Evolutionary conservation across 78 protist genomes (phyloP), one percentile per base, ranked within the genome.

Genomic region (Creolimax fragrantissima): DNA sequence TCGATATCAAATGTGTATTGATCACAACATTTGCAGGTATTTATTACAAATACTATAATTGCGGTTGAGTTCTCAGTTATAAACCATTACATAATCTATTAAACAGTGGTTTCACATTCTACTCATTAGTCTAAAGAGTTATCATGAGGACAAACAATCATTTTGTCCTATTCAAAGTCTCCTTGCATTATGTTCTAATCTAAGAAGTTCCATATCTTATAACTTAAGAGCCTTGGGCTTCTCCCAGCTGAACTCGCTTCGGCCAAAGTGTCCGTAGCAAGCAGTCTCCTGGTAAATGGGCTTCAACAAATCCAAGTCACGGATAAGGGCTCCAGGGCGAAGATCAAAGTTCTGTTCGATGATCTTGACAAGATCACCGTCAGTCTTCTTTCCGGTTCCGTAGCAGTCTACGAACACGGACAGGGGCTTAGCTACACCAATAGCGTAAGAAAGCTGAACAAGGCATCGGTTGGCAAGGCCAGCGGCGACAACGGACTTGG

Each of bases 371-470:
- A 99, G 66, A 92, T 97, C 97, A 17, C 3, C 88, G 88, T 97
- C 96, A 42, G 97, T 35, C 81, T 91, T 85, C 45, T 36, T 96
- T 85, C 98, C 98, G 3, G 99, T 97, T 86, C 99, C 99, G 95
- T 98, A 99, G 90, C 97, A 93, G 91, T 99, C 99, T 35, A 99
- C 99, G 92, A 84, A 93, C 92, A 99, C 84, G 41, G 99, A 97
- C 45, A 98, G 94, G 85, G 99, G 99, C 92, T 95, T 89, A 81
- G 99, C 98, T 43, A 99, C 97, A 93, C 99, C 99, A 93, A 99
- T 99, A 92, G 99, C 99, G 96, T 99, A 99, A 39, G 99, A 96
- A 32, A 99, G 90, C 96, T 99, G 99, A 66, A 99, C 99, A 43
- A 98, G 91, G 93, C 93, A 85, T 81, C 99, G 95, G 81, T 90